Evolutionary conservation across 129 eudicot species (phyloP).

Genomic region (Ambrosia trifida): DNA sequence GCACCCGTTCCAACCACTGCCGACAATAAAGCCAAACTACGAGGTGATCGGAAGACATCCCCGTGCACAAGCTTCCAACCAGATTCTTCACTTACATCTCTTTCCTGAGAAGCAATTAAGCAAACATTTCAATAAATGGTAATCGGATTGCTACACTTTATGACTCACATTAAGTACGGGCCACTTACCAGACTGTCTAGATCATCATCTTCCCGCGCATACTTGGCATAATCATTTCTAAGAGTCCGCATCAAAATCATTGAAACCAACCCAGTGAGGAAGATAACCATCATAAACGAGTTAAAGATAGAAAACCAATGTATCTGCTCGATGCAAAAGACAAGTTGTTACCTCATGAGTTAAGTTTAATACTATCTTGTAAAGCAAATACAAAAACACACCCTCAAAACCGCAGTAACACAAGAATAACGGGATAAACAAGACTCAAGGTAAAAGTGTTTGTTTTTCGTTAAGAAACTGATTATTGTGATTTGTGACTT

Average conservation of each 20-base stretch:
- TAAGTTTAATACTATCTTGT: neutral
- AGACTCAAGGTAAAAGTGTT: neutral
- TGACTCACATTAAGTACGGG: neutral
- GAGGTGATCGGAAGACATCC: constrained; percentile 86
- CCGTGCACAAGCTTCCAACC: constrained; percentile 99
- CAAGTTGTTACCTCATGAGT: neutral
- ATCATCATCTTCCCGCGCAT: constrained; percentile 89
- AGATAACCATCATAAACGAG: constrained; percentile 91
- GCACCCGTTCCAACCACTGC: constrained; percentile 95
- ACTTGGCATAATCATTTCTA: constrained; percentile 86
- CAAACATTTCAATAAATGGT: constrained; percentile 1
- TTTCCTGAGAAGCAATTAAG: constrained; percentile 51
- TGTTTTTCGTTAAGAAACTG: neutral
- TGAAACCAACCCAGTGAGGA: constrained; percentile 81
- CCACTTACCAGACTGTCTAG: constrained; percentile 67
- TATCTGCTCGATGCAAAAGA: constrained; percentile 45
- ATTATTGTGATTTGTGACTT: neutral
- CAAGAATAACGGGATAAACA: neutral
- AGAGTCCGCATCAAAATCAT: constrained; percentile 88
- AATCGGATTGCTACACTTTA: neutral
- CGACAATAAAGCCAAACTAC: constrained; percentile 65
- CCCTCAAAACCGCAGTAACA: neutral
- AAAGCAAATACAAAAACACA: neutral
- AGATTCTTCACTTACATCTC: constrained; percentile 93
- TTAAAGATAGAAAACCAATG: constrained; percentile 92